These are phyloP conservation scores for Debaryomycetaceae sp. DNA, from an alignment of 1,139 yeast genomes.

Conservation along the genomic window DNA sequence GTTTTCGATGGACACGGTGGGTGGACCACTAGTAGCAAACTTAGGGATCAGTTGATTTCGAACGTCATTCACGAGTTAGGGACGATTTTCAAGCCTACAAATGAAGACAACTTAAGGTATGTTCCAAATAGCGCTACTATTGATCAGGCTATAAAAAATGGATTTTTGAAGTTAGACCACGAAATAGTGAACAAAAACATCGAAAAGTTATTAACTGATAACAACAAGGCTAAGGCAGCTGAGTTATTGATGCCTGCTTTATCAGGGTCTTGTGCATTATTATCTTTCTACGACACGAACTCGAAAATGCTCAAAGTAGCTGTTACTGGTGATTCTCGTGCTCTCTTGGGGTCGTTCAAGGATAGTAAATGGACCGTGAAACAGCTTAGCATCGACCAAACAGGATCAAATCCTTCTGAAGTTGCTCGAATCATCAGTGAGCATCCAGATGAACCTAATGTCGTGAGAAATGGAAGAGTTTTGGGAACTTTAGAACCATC, in stretches of 20 bases:
- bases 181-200: conserved; percentile 80
- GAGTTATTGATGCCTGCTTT: conserved; percentile 87
- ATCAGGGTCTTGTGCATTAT: conserved; percentile 90
- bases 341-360: conserved; percentile 73
- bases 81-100: conserved; percentile 56
- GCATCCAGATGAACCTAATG: conserved; percentile 88
- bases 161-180: conserved; percentile 80
- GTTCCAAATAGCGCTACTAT: conserved; percentile 66
- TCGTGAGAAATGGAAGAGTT: conserved; percentile 82
- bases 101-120: conserved; percentile 46
- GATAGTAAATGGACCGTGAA: conserved; percentile 82
- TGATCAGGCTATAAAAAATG: conserved; percentile 77
- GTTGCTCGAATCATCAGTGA: conserved; percentile 79
- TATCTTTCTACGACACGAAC: conserved; percentile 81
- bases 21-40: conserved; percentile 83
- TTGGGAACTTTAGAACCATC: conserved; percentile 96
- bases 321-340: conserved; percentile 95
- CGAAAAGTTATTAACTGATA: conserved; percentile 61
- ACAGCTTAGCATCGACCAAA: conserved; percentile 87
- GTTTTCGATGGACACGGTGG: conserved; percentile 98
- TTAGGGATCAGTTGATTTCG: conserved; percentile 74
- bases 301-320: conserved; percentile 79
- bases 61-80: conserved; percentile 78
- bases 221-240: conserved; percentile 60
- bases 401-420: conserved; percentile 88